Evolutionary conservation across 2,329 filamentous ascomycete species (phyloP).

Genomic region (Conoideocrella luteorostrata): DNA sequence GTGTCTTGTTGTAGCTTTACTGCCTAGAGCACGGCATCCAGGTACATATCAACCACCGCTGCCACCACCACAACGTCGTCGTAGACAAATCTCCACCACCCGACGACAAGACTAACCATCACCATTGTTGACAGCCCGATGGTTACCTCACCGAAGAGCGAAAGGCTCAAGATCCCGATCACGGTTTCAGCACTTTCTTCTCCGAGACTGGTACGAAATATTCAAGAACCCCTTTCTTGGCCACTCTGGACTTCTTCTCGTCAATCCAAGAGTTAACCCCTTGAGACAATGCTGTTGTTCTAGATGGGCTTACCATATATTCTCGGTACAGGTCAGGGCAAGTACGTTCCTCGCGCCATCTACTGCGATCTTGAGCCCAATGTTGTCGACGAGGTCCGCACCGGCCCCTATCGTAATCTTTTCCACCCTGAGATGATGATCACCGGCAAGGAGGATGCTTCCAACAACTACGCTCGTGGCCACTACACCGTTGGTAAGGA

Average conservation of each 20-base stretch:
- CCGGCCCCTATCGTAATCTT: slow-evolving; percentile 87
- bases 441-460: slow-evolving; percentile 99
- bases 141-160: slow-evolving; percentile 98
- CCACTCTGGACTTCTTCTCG: no score
- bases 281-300: not conserved
- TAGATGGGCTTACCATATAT: not conserved
- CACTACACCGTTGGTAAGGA: slow-evolving; percentile 99
- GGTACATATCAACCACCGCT: slow-evolving; percentile 48
- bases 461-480: slow-evolving; percentile 99
- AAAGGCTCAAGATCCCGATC: slow-evolving; percentile 85
- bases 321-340: slow-evolving; percentile 71
- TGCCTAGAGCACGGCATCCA: slow-evolving; percentile 99
- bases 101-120: slow-evolving; percentile 8
- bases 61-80: slow-evolving; percentile 13
- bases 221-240: not conserved
- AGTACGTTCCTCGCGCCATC: slow-evolving; percentile 98
- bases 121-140: slow-evolving; percentile 63
- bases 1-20: slow-evolving; percentile 81
- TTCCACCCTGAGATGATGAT: slow-evolving; percentile 99
- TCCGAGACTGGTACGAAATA: slow-evolving; percentile 81
- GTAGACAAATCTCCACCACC: slow-evolving; percentile 8
- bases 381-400: slow-evolving; percentile 98
- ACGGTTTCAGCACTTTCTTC: slow-evolving; percentile 99
- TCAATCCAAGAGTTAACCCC: no score
- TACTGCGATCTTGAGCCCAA: slow-evolving; percentile 99